Evolutionary conservation across 176 grass and related monocot species (phyloP), one percentile per base, ranked within the genome.

Genomic region (Zea luxurians): DNA sequence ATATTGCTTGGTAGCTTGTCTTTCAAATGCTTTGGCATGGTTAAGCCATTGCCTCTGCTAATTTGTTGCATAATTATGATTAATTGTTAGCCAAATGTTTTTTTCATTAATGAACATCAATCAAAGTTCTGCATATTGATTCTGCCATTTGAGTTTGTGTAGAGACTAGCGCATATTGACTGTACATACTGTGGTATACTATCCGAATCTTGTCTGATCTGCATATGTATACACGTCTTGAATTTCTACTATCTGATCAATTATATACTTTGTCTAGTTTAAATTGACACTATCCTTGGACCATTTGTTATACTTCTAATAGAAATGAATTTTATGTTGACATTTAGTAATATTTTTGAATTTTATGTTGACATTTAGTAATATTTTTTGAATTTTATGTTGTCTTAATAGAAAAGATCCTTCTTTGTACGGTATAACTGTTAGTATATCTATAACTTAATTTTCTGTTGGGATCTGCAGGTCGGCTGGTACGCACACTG

Each of bases 401-500:
- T 20, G n/a, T 1, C n/a, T 20, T 21, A 9, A 18, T 18, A 8
- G 7, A 18, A 57, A 18, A 8, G 17, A 57, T 17, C 2, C 6
- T 52, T 1, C 15, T 55, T n/a, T 18, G 7, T n/a, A 5, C 6
- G 0, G 6, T 17, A 7, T 55, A 55, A n/a, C 16, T 55, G 2
- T 55, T 6, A 8, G 36, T 38, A 17, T 10, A 5, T 48, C 10
- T 38, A 1, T 42, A 57, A 57, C 11, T 16, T 3, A 34, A 47
- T 12, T 37, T 34, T 68, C 10, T 62, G 21, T n/a, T 58, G 0
- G 4, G 7, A 3, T 27, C 0, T 81, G 27, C 71, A 89, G 87
- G 18, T 80, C 87, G 13, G 87, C 71, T 52, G 86, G 82, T 21
- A 68, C 61, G 61, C 79, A 82, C 80, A 83, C 87, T 0, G 87